Conservation (phyloP, 2,329 filamentous ascomycete species). For the Aspergillus sp. region DNA sequence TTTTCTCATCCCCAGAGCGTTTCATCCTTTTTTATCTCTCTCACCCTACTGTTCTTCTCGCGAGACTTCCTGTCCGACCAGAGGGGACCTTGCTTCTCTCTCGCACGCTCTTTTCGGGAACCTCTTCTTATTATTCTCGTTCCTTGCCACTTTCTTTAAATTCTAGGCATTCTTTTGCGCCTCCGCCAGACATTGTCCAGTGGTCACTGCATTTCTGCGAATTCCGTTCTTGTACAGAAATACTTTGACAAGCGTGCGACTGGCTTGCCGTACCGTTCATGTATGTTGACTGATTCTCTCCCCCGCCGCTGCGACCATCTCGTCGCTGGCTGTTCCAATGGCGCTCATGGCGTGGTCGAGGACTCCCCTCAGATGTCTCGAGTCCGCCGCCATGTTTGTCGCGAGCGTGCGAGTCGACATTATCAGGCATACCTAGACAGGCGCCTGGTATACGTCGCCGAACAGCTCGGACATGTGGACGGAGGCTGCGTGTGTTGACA, state of each 20-base stretch:
- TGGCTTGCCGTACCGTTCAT: slow-evolving; percentile 27
- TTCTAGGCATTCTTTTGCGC: background rate
- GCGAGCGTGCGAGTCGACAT: background rate
- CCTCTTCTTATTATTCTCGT: slow-evolving; percentile 18
- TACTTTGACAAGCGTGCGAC: slow-evolving; percentile 25
- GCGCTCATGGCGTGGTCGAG: background rate
- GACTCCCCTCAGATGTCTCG: background rate
- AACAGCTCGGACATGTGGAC: background rate
- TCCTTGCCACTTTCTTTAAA: background rate
- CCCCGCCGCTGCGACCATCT: background rate
- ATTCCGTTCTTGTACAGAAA: slow-evolving; percentile 26
- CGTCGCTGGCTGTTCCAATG: background rate
- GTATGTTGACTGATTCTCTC: slow-evolving; percentile 22
- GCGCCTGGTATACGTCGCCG: background rate
- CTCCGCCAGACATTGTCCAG: background rate
- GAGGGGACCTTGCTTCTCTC: slow-evolving; percentile 39
- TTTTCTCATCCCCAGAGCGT: slow-evolving; percentile 20
- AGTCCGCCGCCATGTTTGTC: background rate
- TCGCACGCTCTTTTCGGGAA: slow-evolving; percentile 42
- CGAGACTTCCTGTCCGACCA: slow-evolving; percentile 42
- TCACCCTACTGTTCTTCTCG: slow-evolving; percentile 22
- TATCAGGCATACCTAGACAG: background rate
- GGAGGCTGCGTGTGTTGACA: background rate
- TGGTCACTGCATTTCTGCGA: slow-evolving; percentile 5
- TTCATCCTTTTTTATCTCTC: slow-evolving; percentile 20